Base-by-base conservation (phyloP, 768 basidiomycete genomes). In the Tulasnella sp. region DNA sequence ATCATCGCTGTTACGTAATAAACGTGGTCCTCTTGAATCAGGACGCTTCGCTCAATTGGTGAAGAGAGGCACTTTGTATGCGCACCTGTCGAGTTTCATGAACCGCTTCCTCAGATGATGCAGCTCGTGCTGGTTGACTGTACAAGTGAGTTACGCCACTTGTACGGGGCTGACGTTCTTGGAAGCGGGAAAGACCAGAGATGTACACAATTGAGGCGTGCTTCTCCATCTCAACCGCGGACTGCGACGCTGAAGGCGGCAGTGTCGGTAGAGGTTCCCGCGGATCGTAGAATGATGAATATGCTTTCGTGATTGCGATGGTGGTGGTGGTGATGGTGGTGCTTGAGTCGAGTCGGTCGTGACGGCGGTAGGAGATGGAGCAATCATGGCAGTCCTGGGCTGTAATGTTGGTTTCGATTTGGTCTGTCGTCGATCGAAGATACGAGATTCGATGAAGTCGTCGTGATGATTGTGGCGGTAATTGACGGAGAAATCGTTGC, bases 171-270 rank as follows among this genome's bases (percentile, higher is more conserved):
- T 14, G 8, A 4, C 22, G 22, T 24, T 22, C 42, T 20, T 7
- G 6, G 1, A 14, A 74, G 22, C 7, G 8, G 31, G 34, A 7
- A 18, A 24, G 48, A 28, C 4, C n/a, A 42, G 11, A 12, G 60
- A 91, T 95, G 85, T 84, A 99, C 98, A 99, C 98, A 99, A 87
- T 99, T 99, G 85, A 96, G 84, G 92, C 92, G n/a, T n/a, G n/a
- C 90, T 90, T 93, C 89, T 97, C 93, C 94, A 99, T 96, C 87
- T 98, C 96, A 89, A 95, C 94, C 92, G 98, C 96, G 83, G 98
- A 96, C 87, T 97, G 95, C 77, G 96, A 97, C 83, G 90, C 94
- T 95, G 83, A 82, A 78, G 18, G 48, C 48, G 48, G 48, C 20
- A 73, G 11, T 8, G 50, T 54, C 34, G 78, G 77, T 31, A 78